phyloP scores from a whole-genome alignment of 129 eudicot species.

The Saposhnikovia divaricata region DNA sequence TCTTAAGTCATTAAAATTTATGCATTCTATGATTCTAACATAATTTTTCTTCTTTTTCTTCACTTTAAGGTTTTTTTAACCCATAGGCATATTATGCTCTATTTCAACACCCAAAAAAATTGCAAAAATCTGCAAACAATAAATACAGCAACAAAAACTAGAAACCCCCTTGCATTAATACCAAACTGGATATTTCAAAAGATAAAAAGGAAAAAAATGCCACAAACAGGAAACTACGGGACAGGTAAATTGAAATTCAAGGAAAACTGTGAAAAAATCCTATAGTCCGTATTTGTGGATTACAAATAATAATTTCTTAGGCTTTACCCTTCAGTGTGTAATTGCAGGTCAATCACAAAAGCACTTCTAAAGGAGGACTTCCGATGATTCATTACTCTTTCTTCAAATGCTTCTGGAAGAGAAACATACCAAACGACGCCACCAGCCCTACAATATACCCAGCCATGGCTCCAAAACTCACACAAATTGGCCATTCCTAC shows the following conservation, averaged over 20 bases:
- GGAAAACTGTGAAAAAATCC: background rate
- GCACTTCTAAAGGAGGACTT: background rate
- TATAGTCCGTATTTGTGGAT: background rate
- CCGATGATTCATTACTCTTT: constrained; percentile 27
- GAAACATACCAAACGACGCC: constrained; percentile 34
- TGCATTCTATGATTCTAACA: background rate
- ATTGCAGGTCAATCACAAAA: background rate
- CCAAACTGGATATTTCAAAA: too few species aligned
- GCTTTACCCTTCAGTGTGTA: background rate
- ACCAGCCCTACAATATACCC: constrained; percentile 59
- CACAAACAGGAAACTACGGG: background rate
- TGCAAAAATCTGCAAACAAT: too few species aligned
- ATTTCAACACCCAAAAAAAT: background rate
- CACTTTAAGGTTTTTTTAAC: too few species aligned
- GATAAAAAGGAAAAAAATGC: too few species aligned
- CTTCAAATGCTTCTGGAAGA: constrained; percentile 36
- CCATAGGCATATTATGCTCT: background rate
- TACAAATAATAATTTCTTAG: background rate
- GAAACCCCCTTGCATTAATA: too few species aligned
- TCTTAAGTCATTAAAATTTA: too few species aligned
- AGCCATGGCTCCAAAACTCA: constrained; percentile 60
- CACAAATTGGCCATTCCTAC: constrained; percentile 91
- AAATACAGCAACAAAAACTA: too few species aligned
- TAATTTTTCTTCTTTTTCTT: too few species aligned
- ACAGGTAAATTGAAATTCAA: background rate